Evolutionary conservation across 306 rosid species (phyloP).

Genomic region (Urtica urens): DNA sequence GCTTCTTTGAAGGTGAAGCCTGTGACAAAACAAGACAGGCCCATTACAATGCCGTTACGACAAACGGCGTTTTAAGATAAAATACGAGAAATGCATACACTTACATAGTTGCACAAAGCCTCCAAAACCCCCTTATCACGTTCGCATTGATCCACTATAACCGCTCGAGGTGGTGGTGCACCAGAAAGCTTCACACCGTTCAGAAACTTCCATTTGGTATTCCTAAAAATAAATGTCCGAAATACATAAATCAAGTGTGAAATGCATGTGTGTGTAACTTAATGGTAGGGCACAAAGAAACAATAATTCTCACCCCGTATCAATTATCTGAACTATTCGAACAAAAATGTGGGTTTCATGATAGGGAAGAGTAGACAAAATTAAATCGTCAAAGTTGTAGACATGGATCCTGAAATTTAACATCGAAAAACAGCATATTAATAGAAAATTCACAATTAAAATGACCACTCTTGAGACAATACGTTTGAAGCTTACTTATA

Average conservation of each 20-base stretch:
- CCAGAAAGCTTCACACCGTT: slow-evolving; percentile 70
- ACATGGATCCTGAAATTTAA: slow-evolving; percentile 55
- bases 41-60: background rate
- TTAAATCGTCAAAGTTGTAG: slow-evolving; percentile 57
- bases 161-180: slow-evolving; percentile 78
- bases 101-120: slow-evolving; percentile 71
- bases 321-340: slow-evolving; percentile 57
- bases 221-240: slow-evolving; percentile 32
- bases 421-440: slow-evolving; percentile 6
- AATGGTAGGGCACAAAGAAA: too few species aligned
- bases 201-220: slow-evolving; percentile 72
- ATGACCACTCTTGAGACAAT: background rate
- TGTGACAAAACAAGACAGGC: slow-evolving; percentile 21
- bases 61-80: slow-evolving; percentile 11
- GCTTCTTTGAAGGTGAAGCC: slow-evolving; percentile 69
- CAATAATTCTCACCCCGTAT: slow-evolving; percentile 45
- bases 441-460: background rate
- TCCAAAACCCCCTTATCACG: slow-evolving; percentile 68
- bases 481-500: slow-evolving; percentile 46
- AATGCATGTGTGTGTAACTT: too few species aligned
- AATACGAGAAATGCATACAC: slow-evolving; percentile 17
- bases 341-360: slow-evolving; percentile 84
- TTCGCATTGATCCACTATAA: slow-evolving; percentile 75
- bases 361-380: slow-evolving; percentile 70
- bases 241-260: too few species aligned